Base-by-base conservation (phyloP, 2,329 filamentous ascomycete species). In the Fusarium vanettenii region DNA sequence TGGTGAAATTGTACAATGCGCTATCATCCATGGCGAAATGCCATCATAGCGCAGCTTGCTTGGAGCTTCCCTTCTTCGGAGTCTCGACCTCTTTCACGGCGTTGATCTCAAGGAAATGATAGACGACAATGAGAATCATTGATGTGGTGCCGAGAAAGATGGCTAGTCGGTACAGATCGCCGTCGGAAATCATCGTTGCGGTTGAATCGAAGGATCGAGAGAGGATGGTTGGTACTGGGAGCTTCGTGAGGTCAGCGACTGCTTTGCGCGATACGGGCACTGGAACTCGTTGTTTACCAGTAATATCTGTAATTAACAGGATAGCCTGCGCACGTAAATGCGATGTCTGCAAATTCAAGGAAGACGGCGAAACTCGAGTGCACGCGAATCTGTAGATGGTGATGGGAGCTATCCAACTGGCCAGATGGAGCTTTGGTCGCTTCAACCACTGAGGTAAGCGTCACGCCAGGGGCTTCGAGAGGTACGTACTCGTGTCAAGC, bases 91-190 rank as follows among this genome's bases (percentile, higher is more conserved):
- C 66, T 61, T 68, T 60, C 39, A 61, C 70, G 37, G 94, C 91
- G 81, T 99, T 98, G 86, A 98, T 90, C 83, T 98, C 96, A 79
- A 99, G 92, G 86, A 97, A 98, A 84, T 98, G 95, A 85, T 99
- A 98, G 31, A 97, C 85, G 33, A 99, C 92, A 76, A 98, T 98
- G 72, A 99, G 89, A 52, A 98, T 87, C 94, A 98, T 96, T 73
- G 96, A 92, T 45, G 92, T 90, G 65, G 92, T 93, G 86, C 97
- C 97, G 70, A 99, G 93, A 83, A 98, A 96, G 83, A 98, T 92
- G 83, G 97, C 95, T 33, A 99, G 91, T 73, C 90, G 90, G 89
- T 98, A 98, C 79, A 99, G 92, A 76, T 97, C 92, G 83, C 89
- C 87, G 91, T 99, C 97, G 82, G 95, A 93, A 82, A 99, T 98